Percentiles rank a stretch among this genome's conserved stretches.
phyloP scores from a whole-genome alignment of 2,329 filamentous ascomycete species.

The Camillea tinctor region DNA sequence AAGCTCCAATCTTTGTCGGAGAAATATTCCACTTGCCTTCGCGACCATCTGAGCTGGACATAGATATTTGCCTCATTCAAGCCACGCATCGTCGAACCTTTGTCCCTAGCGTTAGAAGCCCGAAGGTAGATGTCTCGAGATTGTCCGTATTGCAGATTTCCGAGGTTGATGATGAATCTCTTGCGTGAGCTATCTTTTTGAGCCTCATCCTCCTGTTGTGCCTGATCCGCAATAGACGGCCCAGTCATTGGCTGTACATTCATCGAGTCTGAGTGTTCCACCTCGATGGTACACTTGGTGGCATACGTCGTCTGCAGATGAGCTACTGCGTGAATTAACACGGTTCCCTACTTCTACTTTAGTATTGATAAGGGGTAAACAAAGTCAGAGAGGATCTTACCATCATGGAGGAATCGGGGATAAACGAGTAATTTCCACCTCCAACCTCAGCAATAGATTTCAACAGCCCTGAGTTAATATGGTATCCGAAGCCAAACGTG shows the following conservation, averaged over 20 bases:
- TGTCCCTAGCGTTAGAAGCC: slow-evolving; percentile 16
- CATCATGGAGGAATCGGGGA: slow-evolving; percentile 62
- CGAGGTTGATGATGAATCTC: slow-evolving; percentile 41
- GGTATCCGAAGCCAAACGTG: slow-evolving; percentile 56
- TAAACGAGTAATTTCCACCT: slow-evolving; percentile 59
- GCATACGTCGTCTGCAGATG: slow-evolving; percentile 61
- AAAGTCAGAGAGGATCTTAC: slow-evolving; percentile 25
- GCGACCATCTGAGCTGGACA: slow-evolving; percentile 36
- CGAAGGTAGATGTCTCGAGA: slow-evolving; percentile 54
- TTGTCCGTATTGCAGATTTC: slow-evolving; percentile 61
- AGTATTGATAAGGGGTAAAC: background rate
- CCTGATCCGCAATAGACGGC: slow-evolving; percentile 36
- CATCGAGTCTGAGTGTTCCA: slow-evolving; percentile 40
- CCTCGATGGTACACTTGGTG: slow-evolving; percentile 41
- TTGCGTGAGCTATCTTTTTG: no score
- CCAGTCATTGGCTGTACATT: slow-evolving; percentile 41
- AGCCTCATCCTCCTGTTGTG: slow-evolving; percentile 14
- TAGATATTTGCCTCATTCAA: slow-evolving; percentile 27
- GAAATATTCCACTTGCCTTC: slow-evolving; percentile 12
- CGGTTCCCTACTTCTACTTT: slow-evolving; percentile 46
- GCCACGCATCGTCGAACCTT: background rate
- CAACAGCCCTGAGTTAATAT: slow-evolving; percentile 50
- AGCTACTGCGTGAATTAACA: slow-evolving; percentile 61
- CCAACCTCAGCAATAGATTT: slow-evolving; percentile 60
- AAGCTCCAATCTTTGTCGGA: slow-evolving; percentile 11